A percentile compares a stretch with the other conserved stretches of the same genome.
phyloP scores from a whole-genome alignment of 1,284 basidiomycete species.

The Cryptococcus wingfieldii region DNA sequence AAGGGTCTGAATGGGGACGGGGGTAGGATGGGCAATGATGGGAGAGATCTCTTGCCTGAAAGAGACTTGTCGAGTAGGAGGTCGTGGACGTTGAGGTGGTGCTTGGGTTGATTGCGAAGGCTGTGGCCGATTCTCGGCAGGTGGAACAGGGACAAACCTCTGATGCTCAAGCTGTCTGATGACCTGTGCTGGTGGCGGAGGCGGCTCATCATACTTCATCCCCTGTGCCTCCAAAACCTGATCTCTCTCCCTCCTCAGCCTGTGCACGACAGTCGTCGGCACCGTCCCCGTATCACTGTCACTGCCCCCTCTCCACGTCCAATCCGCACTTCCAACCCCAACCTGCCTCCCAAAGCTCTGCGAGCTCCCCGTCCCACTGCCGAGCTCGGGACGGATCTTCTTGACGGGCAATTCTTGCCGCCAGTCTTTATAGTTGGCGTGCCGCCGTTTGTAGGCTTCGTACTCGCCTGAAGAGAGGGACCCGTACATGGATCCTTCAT shows the following conservation, averaged over 20 bases:
- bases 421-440: slow-evolving; percentile 12
- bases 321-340: slow-evolving; percentile 18
- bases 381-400: not conserved
- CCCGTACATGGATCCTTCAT: slow-evolving; percentile 17
- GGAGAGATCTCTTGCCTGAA: not conserved
- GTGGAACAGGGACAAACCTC: not conserved
- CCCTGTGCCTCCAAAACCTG: not conserved
- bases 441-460: slow-evolving; percentile 12
- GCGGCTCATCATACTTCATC: slow-evolving; percentile 4
- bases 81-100: not conserved
- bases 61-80: not conserved
- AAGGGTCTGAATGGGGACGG: not conserved
- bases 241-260: slow-evolving; percentile 3
- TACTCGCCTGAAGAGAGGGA: slow-evolving; percentile 7
- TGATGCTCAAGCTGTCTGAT: not conserved
- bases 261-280: slow-evolving; percentile 10
- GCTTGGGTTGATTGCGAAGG: not conserved
- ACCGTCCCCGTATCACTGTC: slow-evolving; percentile 8
- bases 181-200: not conserved
- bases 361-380: not conserved
- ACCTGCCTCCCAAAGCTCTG: slow-evolving; percentile 6
- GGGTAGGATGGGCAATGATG: slow-evolving; percentile 1
- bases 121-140: not conserved
- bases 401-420: slow-evolving; percentile 7
- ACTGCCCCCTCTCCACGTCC: slow-evolving; percentile 7